A percentile compares a stretch with the other conserved stretches of the same genome.
phyloP scores from a whole-genome alignment of 1,139 yeast genomes.

The Yamadazyma sp. region DNA sequence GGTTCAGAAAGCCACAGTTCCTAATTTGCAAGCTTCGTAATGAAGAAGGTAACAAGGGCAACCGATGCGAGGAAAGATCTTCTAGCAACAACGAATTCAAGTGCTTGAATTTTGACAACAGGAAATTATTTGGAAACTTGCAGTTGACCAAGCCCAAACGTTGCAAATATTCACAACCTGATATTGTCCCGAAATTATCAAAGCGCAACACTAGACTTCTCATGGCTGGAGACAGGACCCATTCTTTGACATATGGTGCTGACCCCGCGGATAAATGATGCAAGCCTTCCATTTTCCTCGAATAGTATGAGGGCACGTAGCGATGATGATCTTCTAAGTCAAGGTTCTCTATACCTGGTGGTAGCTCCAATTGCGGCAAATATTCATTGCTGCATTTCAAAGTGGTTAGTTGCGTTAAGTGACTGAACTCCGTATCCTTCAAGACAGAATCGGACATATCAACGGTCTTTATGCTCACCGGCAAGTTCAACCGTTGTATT shows the following conservation, averaged over 20 bases:
- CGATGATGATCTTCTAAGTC: not conserved
- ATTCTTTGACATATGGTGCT: not conserved
- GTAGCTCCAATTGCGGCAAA: not conserved
- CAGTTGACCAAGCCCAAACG: too few species aligned
- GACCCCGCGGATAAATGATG: not conserved
- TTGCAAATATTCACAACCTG: too few species aligned
- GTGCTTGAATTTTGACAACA: not conserved
- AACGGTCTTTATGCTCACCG: too few species aligned
- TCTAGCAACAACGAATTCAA: not conserved
- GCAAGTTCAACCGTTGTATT: too few species aligned
- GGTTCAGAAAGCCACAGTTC: too few species aligned
- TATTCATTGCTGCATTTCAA: not conserved
- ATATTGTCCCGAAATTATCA: not conserved
- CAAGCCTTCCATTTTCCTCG: not conserved
- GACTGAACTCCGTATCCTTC: too few species aligned
- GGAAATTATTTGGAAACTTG: too few species aligned
- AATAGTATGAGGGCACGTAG: not conserved
- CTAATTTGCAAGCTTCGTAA: too few species aligned
- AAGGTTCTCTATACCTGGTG: not conserved
- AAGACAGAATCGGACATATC: too few species aligned
- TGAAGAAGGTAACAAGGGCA: too few species aligned
- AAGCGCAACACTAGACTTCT: not conserved
- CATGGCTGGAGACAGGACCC: not conserved
- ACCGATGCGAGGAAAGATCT: too few species aligned
- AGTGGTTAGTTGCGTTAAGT: too few species aligned